These are phyloP conservation scores for Trichoderma sp. DNA, from an alignment of 2,329 filamentous ascomycete genomes.

Conservation along the genomic window DNA sequence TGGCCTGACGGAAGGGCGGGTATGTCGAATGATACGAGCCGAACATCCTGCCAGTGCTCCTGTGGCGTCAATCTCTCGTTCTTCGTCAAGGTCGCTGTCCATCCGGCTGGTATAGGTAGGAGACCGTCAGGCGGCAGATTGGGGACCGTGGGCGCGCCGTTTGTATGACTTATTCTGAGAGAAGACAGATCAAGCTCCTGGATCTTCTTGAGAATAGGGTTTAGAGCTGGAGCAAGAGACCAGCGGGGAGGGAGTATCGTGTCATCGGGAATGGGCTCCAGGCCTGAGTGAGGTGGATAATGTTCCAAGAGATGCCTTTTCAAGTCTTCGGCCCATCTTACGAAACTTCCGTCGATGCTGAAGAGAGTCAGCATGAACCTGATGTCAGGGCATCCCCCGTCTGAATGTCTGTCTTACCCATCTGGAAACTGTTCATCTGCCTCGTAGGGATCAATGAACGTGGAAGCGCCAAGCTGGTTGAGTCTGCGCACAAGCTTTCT, in stretches of 20 bases:
- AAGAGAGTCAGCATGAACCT: neutral
- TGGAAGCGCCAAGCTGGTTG: slow-evolving; percentile 76
- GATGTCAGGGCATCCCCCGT: no score
- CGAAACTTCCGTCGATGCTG: slow-evolving; percentile 79
- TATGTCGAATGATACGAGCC: slow-evolving; percentile 68
- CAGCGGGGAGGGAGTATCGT: slow-evolving; percentile 75
- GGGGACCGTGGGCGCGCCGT: slow-evolving; percentile 26
- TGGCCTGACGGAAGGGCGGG: slow-evolving; percentile 31
- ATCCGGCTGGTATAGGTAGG: slow-evolving; percentile 60
- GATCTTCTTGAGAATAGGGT: neutral
- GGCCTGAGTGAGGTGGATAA: slow-evolving; percentile 68
- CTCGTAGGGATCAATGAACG: slow-evolving; percentile 78
- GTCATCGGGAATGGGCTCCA: slow-evolving; percentile 72
- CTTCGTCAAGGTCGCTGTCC: slow-evolving; percentile 59
- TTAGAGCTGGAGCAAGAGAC: slow-evolving; percentile 40
- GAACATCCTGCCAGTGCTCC: slow-evolving; percentile 91
- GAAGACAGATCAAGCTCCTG: slow-evolving; percentile 12
- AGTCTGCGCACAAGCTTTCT: slow-evolving; percentile 85
- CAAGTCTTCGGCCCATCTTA: slow-evolving; percentile 74
- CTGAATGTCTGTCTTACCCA: slow-evolving; percentile 58
- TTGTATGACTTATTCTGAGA: slow-evolving; percentile 27
- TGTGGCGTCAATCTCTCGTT: slow-evolving; percentile 75
- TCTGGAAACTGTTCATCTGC: slow-evolving; percentile 93
- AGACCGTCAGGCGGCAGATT: slow-evolving; percentile 38
- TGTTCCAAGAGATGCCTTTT: slow-evolving; percentile 65